Percentiles rank a stretch among this genome's conserved stretches.
These are phyloP conservation scores for Spirogloea muscicola DNA, from an alignment of 139 green algal genomes.

Conservation along the genomic window DNA sequence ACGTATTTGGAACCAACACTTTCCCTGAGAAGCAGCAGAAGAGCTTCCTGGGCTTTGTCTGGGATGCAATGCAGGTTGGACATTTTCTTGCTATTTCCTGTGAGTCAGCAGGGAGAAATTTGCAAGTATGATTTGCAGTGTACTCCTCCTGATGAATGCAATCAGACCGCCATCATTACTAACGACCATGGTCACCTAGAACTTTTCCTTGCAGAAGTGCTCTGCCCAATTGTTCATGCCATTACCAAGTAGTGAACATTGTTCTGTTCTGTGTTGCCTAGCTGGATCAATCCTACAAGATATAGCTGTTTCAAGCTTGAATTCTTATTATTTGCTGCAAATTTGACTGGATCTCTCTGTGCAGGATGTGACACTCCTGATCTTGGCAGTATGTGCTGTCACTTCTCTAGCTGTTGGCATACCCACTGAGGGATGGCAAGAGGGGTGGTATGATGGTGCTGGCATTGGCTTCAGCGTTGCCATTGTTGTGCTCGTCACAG, in stretches of 20 bases:
- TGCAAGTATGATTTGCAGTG: no score
- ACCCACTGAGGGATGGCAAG: constrained; percentile 69
- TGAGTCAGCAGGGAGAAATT: no score
- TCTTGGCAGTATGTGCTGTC: constrained; percentile 72
- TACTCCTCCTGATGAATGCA: no score
- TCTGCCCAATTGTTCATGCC: no score
- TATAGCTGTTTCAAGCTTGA: no score
- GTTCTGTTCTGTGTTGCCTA: no score
- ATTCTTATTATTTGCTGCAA: no score
- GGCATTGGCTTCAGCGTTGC: constrained; percentile 90
- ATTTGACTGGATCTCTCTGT: background rate
- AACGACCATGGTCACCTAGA: no score
- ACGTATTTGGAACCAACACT: constrained; percentile 31
- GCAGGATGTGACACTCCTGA: constrained; percentile 82
- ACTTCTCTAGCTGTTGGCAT: constrained; percentile 60
- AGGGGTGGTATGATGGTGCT: constrained; percentile 85
- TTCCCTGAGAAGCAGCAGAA: constrained; percentile 26
- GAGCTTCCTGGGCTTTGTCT: constrained; percentile 18
- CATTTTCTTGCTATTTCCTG: background rate
- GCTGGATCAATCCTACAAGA: no score
- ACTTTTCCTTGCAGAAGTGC: no score
- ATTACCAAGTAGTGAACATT: no score
- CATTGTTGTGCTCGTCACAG: constrained; percentile 79
- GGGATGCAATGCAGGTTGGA: constrained; percentile 51
- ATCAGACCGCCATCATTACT: no score